Evolutionary conservation across 345 rosid species (phyloP), one percentile per base, ranked within the genome.

Genomic region (Salix koriyanagi): DNA sequence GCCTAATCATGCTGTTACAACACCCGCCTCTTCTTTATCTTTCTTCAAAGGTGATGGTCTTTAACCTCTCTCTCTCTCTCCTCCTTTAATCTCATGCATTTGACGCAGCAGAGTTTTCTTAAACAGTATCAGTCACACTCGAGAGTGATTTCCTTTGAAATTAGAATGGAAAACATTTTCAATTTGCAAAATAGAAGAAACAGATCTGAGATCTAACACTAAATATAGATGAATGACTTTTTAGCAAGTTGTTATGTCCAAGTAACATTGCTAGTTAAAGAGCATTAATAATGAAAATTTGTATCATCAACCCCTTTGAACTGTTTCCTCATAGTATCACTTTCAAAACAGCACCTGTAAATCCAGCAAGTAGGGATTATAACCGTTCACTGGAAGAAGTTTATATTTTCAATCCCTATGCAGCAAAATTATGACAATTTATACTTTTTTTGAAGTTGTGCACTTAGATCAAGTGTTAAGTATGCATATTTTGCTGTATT

Each of bases 11-110:
- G 70, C 86, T 72, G 71, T 50, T 64, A 4, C 80, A 6, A 82
- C 89, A 1, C 86, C 89, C 19, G 74, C 83, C 37, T 85, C 97
- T 36, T 84, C 99, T 44, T 87, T 91, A 37, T 90, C 95, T 50
- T 89, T 96, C 82, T 84, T 96, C 75, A 92, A 77, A 89, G 99
- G 99, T 93, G 79, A 73, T 21, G 19, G 70, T 9, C 23, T 7
- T 32, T 18, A 28, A 50, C 19, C 32, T 41, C 18, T 32, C n/a
- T n/a, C n/a, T n/a, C n/a, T 77, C 32, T 37, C 32, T 25, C 13
- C 1, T 8, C n/a, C 54, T 21, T 19, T 19, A 54, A 39, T 8
- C 7, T 19, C 60, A 19, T 18, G n/a, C 7, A 18, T 19, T 52
- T 19, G 9, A 18, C 9, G 11, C 6, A 52, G 7, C 60, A 52